Base-by-base conservation (phyloP, 2,329 filamentous ascomycete species). In the Herpomyces periplanetae region DNA sequence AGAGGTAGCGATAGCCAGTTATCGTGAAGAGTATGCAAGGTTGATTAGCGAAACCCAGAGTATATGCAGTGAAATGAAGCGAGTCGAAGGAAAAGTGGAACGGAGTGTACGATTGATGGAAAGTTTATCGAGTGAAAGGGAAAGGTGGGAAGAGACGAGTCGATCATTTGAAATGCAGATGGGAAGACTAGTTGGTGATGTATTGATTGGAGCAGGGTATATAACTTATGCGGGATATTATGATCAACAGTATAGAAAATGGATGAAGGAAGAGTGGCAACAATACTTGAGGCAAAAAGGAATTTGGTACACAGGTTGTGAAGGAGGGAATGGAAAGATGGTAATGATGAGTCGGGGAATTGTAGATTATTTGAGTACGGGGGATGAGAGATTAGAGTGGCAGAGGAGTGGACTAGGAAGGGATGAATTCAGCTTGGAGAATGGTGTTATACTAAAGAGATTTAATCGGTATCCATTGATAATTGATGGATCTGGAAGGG, bases 381-480 rank as follows among this genome's bases (percentile, higher is more conserved):
- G 84, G 3, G 84, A 96, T 36, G 73, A 96, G 42, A 57, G 80
- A 26, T 50, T 96, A 13, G 55, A 64, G 26, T 96, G 80, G 80
- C 84, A 96, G 42, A 63, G 73, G 30, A 68, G 96, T 34, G 62
- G 62, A 8, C 45, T 96, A 19, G 80, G 84, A 2, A 75, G 88
- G 3, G 80, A 96, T 35, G 80, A 96, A 34, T 52, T 96, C 15
- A 96, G 80, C 48, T 96, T 80, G 0, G 80, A 96, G 40, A 96
- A 96, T 33, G 80, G 84, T 17, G 88, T 96, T 32, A 63, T 96
- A 28, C 53, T 96, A 24, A 71, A 91, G 45, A 61, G 80, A 23
- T 96, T 88, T 57, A 96, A 96, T 44, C 57, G 80, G 26, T 96
- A 96, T 37, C 80, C 84, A 17, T 53, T 96, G 24, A 91, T 96